Evolutionary conservation across 2,329 filamentous ascomycete species (phyloP).

Genomic region (Paecilomyces sp.): DNA sequence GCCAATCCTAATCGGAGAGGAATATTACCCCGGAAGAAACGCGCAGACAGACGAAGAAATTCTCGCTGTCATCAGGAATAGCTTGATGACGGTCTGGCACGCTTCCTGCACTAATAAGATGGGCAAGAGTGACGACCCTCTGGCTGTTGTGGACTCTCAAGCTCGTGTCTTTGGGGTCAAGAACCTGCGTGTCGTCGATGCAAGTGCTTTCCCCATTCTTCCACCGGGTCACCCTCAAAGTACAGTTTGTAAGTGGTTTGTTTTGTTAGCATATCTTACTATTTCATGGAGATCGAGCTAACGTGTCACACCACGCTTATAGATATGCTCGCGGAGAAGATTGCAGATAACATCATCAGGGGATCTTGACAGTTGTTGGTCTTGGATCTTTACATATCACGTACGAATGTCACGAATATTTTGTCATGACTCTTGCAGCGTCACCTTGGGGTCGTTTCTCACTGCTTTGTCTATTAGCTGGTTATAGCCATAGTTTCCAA

Average conservation of each 20-base stretch:
- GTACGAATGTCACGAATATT: too few species aligned
- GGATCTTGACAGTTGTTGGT: too few species aligned
- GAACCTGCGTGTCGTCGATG: slow-evolving; percentile 29
- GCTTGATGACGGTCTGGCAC: not conserved
- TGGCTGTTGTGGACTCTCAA: slow-evolving; percentile 25
- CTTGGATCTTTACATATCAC: too few species aligned
- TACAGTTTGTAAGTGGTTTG: not conserved
- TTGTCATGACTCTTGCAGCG: too few species aligned
- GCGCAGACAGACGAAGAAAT: not conserved
- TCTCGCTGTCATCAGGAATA: not conserved
- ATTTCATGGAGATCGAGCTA: too few species aligned
- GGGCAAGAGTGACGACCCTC: slow-evolving; percentile 16
- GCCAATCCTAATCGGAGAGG: not conserved
- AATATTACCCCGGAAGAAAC: not conserved
- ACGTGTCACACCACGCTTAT: too few species aligned
- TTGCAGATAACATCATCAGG: too few species aligned
- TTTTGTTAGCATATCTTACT: too few species aligned
- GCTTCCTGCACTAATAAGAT: slow-evolving; percentile 21
- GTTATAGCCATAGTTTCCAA: too few species aligned
- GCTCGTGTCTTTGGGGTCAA: slow-evolving; percentile 24
- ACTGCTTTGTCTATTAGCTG: too few species aligned
- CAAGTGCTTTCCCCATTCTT: slow-evolving; percentile 28
- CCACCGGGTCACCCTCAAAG: not conserved
- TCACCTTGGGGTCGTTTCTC: too few species aligned
- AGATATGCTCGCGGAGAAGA: too few species aligned